Base-by-base conservation (phyloP, 441 rosid genomes). In the Viola pubescens region DNA sequence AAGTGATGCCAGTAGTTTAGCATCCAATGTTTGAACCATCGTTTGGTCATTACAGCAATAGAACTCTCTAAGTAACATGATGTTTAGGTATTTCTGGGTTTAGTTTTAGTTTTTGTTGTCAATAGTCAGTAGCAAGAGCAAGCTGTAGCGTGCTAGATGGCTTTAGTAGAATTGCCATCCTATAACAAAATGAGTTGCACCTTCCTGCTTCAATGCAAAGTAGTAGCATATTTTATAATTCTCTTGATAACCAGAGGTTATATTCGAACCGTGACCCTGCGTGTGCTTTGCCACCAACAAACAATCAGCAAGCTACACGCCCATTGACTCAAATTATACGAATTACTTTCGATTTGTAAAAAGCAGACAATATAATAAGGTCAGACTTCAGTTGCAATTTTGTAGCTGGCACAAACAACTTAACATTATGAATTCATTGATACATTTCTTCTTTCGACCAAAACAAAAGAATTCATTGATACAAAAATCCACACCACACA, bases 1-100 rank as follows among this genome's bases (percentile, higher is more conserved):
- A 9, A 38, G 37, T 13, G 64, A 48, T 39, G 47, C 65, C 3
- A 49, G 52, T 48, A 59, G 46, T 26, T 39, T 56, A 43, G 58
- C 40, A 38, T 66, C 69, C 4, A 9, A 39, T 13, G 62, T 50
- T 26, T 73, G 42, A 62, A 16, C 56, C 2, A 12, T 26, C 38
- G n/a, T 37, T 4, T 38, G 7, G 26, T 7, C 26, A 12, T 3
- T 7, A 37, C 6, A 19, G 34, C 56, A 9, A 10, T 39, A 34
- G 6, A 16, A 5, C 19, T n/a, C 52, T 0, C 52, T 49, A 14
- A 8, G 1, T 49, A 11, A n/a, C 49, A 4, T 46, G 1, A 11
- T 14, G 5, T 4, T 7, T 52, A 4, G 10, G 4, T 1, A 14
- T 3, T 8, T 6, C 10, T 4, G 2, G 26, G 26, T 52, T 5